phyloP scores from a whole-genome alignment of 768 basidiomycete genomes.

The Tulasnella sp. region DNA sequence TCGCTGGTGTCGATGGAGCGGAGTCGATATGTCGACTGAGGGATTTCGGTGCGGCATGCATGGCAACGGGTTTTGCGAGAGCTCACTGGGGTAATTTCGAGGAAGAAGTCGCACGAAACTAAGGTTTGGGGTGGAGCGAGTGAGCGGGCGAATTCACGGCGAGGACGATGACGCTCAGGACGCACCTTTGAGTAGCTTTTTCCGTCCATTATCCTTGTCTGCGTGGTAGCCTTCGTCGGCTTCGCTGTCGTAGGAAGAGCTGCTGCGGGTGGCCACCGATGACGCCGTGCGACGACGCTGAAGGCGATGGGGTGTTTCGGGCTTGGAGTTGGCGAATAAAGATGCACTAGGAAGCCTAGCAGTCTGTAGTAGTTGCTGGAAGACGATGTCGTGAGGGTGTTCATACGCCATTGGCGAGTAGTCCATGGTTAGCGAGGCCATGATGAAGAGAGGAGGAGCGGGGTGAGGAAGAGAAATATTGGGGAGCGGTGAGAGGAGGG shows the following conservation, averaged over 20 bases:
- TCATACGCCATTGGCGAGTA: neutral
- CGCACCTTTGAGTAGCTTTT: neutral
- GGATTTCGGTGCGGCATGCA: neutral
- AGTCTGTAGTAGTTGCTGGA: conserved; percentile 2
- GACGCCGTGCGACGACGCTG: neutral
- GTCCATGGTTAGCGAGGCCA: conserved; percentile 6
- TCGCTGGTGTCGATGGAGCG: neutral
- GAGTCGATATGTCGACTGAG: conserved; percentile 5
- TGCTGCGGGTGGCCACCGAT: neutral
- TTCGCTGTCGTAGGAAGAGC: neutral
- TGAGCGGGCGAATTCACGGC: neutral
- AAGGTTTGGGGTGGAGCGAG: neutral
- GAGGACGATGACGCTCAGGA: neutral
- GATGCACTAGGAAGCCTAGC: neutral
- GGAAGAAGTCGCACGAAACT: conserved; percentile 3
- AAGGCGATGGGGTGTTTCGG: neutral
- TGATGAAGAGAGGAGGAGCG: neutral
- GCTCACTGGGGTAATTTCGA: neutral
- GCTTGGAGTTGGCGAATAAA: neutral
- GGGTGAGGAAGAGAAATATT: no score
- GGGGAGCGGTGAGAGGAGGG: no score
- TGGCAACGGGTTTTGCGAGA: neutral
- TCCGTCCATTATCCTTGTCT: conserved; percentile 4
- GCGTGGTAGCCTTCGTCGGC: conserved; percentile 11
- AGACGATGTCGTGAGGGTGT: conserved; percentile 11